Evolutionary conservation across 805 yeast genomes (phyloP).

Genomic region (Metschnikowia reukaufii): DNA sequence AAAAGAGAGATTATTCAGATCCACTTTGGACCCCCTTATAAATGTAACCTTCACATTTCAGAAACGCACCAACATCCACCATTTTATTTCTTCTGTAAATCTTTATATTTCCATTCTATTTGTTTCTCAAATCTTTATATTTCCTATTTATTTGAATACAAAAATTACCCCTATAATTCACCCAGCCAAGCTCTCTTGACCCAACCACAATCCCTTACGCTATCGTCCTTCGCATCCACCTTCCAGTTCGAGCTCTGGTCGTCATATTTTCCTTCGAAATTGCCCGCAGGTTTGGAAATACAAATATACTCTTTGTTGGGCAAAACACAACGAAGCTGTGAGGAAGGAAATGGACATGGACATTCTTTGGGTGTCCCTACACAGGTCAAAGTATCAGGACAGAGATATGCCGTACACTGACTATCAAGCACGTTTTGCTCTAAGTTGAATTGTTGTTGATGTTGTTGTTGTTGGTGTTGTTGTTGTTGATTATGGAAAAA

Average conservation of each 20-base stretch:
- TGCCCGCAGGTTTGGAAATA: conserved; percentile 73
- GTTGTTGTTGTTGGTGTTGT: conserved; percentile 10
- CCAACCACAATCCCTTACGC: conserved; percentile 79
- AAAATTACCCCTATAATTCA: background rate
- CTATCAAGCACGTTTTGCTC: conserved; percentile 39
- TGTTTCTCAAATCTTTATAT: too few relatives aligned
- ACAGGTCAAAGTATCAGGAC: conserved; percentile 82
- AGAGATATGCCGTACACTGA: conserved; percentile 65
- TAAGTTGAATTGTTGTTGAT: conserved; percentile 22
- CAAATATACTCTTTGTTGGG: conserved; percentile 76
- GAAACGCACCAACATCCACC: too few relatives aligned
- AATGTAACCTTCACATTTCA: too few relatives aligned
- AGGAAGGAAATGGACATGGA: conserved; percentile 87
- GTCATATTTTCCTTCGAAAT: conserved; percentile 32
- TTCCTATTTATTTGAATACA: too few relatives aligned
- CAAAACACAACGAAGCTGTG: conserved; percentile 76
- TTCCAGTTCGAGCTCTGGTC: conserved; percentile 46
- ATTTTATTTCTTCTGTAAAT: too few relatives aligned
- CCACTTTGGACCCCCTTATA: too few relatives aligned
- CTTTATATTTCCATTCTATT: too few relatives aligned
- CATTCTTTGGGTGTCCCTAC: conserved; percentile 70
- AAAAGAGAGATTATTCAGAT: too few relatives aligned
- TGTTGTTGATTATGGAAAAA: conserved; percentile 25
- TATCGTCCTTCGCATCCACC: conserved; percentile 51
- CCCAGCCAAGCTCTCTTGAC: conserved; percentile 45